Conservation (phyloP, 768 basidiomycete genomes). For the Trametes coccinea region DNA sequence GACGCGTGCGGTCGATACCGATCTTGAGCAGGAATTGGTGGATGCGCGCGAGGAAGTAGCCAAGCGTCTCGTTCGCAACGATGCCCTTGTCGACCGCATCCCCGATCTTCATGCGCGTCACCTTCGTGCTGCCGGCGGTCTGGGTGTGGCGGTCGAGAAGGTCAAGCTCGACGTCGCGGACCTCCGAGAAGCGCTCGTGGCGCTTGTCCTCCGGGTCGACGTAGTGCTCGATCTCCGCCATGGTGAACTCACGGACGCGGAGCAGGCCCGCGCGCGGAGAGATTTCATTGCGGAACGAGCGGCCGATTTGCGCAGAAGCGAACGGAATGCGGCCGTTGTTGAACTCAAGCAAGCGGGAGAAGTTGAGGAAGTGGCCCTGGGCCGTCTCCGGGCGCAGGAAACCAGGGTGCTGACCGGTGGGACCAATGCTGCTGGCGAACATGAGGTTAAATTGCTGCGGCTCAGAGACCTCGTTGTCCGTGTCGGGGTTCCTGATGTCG, state of each 20-base stretch:
- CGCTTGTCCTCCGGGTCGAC: slow-evolving; percentile 93
- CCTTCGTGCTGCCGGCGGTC: slow-evolving; percentile 63
- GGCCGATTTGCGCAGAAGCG: slow-evolving; percentile 95
- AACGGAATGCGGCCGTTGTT: slow-evolving; percentile 97
- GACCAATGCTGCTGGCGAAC: slow-evolving; percentile 97
- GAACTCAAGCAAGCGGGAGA: slow-evolving; percentile 94
- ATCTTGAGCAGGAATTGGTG: slow-evolving; percentile 87
- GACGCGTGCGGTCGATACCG: slow-evolving; percentile 78
- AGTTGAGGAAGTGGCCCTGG: slow-evolving; percentile 98
- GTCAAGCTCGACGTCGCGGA: slow-evolving; percentile 69
- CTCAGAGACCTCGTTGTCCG: slow-evolving; percentile 88
- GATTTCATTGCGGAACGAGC: slow-evolving; percentile 97
- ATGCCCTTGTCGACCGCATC: slow-evolving; percentile 85
- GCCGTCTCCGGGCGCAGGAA: slow-evolving; percentile 98
- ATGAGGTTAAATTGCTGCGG: slow-evolving; percentile 98
- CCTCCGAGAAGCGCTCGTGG: slow-evolving; percentile 82
- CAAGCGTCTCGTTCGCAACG: slow-evolving; percentile 96
- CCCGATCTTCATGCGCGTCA: slow-evolving; percentile 72
- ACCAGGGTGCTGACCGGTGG: slow-evolving; percentile 94
- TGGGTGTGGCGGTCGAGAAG: slow-evolving; percentile 88
- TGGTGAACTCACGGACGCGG: slow-evolving; percentile 97
- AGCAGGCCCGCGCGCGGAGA: slow-evolving; percentile 94
- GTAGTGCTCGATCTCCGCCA: slow-evolving; percentile 99
- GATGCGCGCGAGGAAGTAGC: slow-evolving; percentile 95
- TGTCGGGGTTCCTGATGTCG: slow-evolving; percentile 86